These are phyloP conservation scores for Candida sp. DNA, from an alignment of 1,139 yeast genomes.

Conservation along the genomic window DNA sequence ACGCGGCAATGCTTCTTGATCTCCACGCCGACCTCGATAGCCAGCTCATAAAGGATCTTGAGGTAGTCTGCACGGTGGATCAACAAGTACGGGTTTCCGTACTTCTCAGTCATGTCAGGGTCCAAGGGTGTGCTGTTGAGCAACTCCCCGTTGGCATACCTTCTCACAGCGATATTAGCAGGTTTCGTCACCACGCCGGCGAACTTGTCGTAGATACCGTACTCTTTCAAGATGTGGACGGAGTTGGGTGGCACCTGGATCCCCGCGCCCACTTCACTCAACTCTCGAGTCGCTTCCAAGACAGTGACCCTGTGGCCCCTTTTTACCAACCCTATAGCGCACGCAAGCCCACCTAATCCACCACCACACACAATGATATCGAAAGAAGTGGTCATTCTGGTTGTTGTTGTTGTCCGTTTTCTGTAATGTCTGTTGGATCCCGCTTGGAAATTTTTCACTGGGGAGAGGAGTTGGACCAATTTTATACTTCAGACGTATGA, in stretches of 20 bases:
- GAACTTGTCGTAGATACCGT: constrained; percentile 27
- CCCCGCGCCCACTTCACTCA: constrained; percentile 48
- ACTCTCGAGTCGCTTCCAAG: constrained; percentile 31
- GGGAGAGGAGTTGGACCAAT: too few relatives aligned
- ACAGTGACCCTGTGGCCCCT: constrained; percentile 37
- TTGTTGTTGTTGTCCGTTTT: too few relatives aligned
- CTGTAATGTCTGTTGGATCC: too few relatives aligned
- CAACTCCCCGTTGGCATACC: constrained; percentile 27
- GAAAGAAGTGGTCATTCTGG: not conserved
- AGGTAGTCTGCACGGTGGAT: constrained; percentile 36
- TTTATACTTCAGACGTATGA: too few relatives aligned
- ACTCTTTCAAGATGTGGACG: constrained; percentile 22
- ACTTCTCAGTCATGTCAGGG: constrained; percentile 22
- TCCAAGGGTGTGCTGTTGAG: constrained; percentile 24
- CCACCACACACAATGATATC: constrained; percentile 25
- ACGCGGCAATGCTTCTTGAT: constrained; percentile 24
- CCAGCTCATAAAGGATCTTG: constrained; percentile 23
- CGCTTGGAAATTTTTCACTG: too few relatives aligned
- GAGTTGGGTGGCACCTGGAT: constrained; percentile 41
- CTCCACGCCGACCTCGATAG: constrained; percentile 25
- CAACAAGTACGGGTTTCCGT: constrained; percentile 25
- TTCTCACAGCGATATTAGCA: constrained; percentile 20
- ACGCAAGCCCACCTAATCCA: constrained; percentile 42
- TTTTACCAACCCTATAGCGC: constrained; percentile 33
- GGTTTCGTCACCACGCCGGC: constrained; percentile 27